Base-by-base conservation (phyloP, 805 yeast genomes). In the Candida khao-thaluensis region DNA sequence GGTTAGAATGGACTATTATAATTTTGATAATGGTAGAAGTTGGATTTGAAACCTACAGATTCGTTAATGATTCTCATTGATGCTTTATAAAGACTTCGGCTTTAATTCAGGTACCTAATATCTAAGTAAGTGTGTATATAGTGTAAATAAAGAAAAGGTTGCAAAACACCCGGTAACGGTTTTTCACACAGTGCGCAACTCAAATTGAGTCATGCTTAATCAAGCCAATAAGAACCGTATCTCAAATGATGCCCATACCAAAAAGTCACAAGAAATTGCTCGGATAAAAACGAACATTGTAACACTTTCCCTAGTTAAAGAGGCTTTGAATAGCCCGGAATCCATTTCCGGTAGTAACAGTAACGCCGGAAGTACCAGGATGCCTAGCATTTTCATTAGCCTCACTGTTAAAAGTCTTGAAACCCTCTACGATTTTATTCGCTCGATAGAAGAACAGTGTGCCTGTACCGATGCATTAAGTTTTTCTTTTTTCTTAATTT, bases 1-100 rank as follows among this genome's bases (percentile, higher is more conserved):
- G 88, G 15, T 65, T 90, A 31, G 97, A 90, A 57, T 85, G 95
- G 95, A 83, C 88, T 57, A 88, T 90, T 50, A 87, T 90, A 38
- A 69, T 81, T 18, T 68, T 90, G 49, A 90, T 90, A 44, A 72
- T 85, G 73, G 78, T 90, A 35, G 97, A 90, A 55, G 95, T 90
- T 11, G 67, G 81, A 17, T 85, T 89, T 57, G 97, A 90, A 57
- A 64, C 78, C 1, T 76, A 79, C 49, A 95, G 86, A 53, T 84
- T 85, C 48, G 14, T 15, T 11, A n/a, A 16, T 7, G 30, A 27
- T 27, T 27, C n/a, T n/a, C n/a, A n/a, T n/a, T n/a, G n/a, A n/a
- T n/a, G n/a, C n/a, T n/a, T n/a, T n/a, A n/a, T n/a, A n/a, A n/a
- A n/a, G n/a, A n/a, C n/a, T n/a, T n/a, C n/a, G n/a, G n/a, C n/a